phyloP scores from a whole-genome alignment of 2,329 filamentous ascomycete genomes.

The Albophoma yamanashiensis region DNA sequence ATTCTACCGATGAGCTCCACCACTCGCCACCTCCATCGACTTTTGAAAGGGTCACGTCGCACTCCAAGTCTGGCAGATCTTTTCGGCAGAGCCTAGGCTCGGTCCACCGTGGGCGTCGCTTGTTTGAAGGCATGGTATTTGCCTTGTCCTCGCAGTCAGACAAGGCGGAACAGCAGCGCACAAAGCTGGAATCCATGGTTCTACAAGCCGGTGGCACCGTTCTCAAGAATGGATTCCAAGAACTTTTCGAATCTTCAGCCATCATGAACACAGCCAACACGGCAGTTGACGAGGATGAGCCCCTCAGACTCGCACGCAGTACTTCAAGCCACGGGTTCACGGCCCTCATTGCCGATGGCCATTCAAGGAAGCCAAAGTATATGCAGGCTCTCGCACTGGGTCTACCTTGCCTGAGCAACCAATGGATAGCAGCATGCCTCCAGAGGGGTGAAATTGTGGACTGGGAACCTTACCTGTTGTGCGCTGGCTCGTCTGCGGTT shows the following conservation, averaged over 20 bases:
- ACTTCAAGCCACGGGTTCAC: slow-evolving; percentile 59
- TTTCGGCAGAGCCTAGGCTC: slow-evolving; percentile 16
- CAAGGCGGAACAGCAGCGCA: slow-evolving; percentile 27
- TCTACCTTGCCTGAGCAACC: slow-evolving; percentile 71
- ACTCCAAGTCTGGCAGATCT: slow-evolving; percentile 14
- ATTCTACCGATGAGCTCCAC: slow-evolving; percentile 39
- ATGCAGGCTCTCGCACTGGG: slow-evolving; percentile 89
- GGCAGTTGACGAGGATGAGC: slow-evolving; percentile 16
- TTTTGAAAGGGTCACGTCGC: slow-evolving; percentile 25
- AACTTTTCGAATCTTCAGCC: slow-evolving; percentile 53
- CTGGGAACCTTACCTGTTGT: slow-evolving; percentile 75
- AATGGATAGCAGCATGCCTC: slow-evolving; percentile 71
- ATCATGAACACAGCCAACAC: slow-evolving; percentile 21
- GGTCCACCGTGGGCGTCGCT: slow-evolving; percentile 12
- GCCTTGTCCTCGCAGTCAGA: slow-evolving; percentile 61
- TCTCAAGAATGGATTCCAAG: slow-evolving; percentile 66
- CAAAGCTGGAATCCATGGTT: slow-evolving; percentile 50
- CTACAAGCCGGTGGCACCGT: slow-evolving; percentile 60
- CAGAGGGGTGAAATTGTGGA: slow-evolving; percentile 49
- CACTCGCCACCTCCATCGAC: slow-evolving; percentile 24
- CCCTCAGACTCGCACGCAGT: slow-evolving; percentile 41
- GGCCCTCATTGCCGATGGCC: slow-evolving; percentile 74
- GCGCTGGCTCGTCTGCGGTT: slow-evolving; percentile 69
- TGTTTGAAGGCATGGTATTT: slow-evolving; percentile 80
- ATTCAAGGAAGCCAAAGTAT: slow-evolving; percentile 83